Conservation (phyloP, 1,284 basidiomycete genomes). For the Rhodotorula sp. region DNA sequence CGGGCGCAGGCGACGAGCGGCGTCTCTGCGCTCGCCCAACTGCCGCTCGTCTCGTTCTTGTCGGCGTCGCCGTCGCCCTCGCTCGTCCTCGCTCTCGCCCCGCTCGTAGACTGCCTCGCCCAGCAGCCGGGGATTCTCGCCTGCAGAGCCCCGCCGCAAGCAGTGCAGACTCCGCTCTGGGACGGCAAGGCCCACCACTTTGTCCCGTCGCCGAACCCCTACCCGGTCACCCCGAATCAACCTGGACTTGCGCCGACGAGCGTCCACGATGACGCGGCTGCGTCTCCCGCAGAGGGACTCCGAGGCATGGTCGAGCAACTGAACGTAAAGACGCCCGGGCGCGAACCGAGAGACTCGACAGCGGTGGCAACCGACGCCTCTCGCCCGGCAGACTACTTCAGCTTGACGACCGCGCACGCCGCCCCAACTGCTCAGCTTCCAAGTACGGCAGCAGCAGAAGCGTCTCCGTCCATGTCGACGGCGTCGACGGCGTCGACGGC, state of each 20-base stretch:
- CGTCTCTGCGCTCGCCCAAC: conserved; percentile 12
- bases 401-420: background rate
- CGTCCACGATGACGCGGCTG: background rate
- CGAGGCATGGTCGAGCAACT: conserved; percentile 17
- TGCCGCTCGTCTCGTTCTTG: conserved; percentile 31
- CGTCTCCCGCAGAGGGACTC: background rate
- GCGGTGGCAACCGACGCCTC: too few relatives aligned
- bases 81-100: conserved; percentile 18
- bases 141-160: background rate
- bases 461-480: background rate
- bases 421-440: too few relatives aligned
- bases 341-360: background rate
- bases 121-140: background rate
- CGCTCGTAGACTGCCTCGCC: conserved; percentile 15
- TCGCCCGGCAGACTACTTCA: conserved; percentile 22
- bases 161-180: conserved; percentile 7
- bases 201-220: too few relatives aligned
- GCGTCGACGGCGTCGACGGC: background rate
- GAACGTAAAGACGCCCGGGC: conserved; percentile 22
- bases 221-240: background rate
- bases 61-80: conserved; percentile 9
- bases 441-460: background rate
- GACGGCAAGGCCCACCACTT: background rate
- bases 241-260: background rate
- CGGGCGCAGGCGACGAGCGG: conserved; percentile 1